Conservation (phyloP, 345 rosid genomes). For the Salix purpurea region DNA sequence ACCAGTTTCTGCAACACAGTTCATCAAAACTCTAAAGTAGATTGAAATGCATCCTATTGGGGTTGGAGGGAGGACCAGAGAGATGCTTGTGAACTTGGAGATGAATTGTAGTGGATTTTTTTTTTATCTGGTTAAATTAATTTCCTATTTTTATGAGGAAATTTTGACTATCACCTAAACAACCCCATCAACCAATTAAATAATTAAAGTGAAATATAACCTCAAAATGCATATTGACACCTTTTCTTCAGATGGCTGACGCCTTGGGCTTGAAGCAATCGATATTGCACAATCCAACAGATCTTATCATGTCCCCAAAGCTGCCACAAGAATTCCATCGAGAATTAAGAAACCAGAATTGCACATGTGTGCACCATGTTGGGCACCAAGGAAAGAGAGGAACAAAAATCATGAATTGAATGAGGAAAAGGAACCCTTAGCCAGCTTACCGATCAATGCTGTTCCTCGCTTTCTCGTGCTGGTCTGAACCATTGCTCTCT, state of each 20-base stretch:
- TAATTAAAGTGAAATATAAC: slow-evolving; percentile 22
- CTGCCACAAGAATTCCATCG: slow-evolving; percentile 38
- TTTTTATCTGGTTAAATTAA: slow-evolving; percentile 7
- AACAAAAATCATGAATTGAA: too few relatives aligned
- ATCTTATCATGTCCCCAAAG: slow-evolving; percentile 79
- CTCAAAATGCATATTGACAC: slow-evolving; percentile 21
- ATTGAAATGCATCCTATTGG: not conserved
- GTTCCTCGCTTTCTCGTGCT: slow-evolving; percentile 19
- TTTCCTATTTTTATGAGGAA: slow-evolving; percentile 26
- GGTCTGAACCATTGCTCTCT: slow-evolving; percentile 10
- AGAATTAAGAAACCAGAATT: slow-evolving; percentile 7
- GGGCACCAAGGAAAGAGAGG: not conserved
- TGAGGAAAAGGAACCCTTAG: not conserved
- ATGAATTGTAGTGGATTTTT: slow-evolving; percentile 7
- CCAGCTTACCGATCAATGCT: slow-evolving; percentile 53
- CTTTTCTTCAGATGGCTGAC: slow-evolving; percentile 37
- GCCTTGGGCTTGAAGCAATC: slow-evolving; percentile 83
- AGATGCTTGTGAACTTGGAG: slow-evolving; percentile 4
- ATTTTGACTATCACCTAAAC: slow-evolving; percentile 17
- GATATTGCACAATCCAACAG: slow-evolving; percentile 82
- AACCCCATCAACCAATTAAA: slow-evolving; percentile 18
- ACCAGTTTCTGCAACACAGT: not conserved
- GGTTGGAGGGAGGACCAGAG: not conserved
- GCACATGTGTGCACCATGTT: not conserved
- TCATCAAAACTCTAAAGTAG: not conserved